Conservation (phyloP, 306 rosid species). For the Crotalaria pallida region DNA sequence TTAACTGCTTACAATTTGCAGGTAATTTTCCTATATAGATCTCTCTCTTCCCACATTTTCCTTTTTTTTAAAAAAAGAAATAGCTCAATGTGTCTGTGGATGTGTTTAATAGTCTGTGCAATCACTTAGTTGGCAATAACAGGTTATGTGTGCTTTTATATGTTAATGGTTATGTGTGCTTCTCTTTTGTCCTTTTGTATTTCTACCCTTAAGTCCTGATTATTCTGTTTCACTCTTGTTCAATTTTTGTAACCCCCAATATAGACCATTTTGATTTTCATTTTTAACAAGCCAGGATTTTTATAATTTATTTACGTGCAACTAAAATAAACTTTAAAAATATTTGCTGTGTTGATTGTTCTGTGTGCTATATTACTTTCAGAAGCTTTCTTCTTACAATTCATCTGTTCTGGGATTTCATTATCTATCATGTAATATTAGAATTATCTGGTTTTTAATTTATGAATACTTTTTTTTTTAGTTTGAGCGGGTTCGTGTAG, state of each 20-base stretch:
- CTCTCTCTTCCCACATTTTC: not conserved
- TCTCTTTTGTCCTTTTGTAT: not conserved
- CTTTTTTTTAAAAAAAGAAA: conserved; percentile 12
- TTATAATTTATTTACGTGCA: not conserved
- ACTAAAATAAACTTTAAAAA: not conserved
- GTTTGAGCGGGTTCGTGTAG: conserved; percentile 45
- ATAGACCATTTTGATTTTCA: not conserved
- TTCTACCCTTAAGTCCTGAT: not conserved
- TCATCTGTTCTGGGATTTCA: not conserved
- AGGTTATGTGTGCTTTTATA: not conserved
- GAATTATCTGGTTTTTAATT: not conserved
- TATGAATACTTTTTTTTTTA: conserved; percentile 4
- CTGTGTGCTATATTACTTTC: conserved; percentile 1
- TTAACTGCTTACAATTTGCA: conserved; percentile 52
- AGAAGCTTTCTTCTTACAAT: not conserved
- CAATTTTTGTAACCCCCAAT: not conserved
- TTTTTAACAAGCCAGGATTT: not conserved
- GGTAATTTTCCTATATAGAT: conserved; percentile 31
- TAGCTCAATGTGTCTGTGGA: not conserved
- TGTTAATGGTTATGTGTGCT: not conserved
- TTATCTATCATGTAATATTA: not conserved
- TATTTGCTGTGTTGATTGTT: not conserved
- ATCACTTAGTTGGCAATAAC: not conserved
- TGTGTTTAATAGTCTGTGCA: not conserved
- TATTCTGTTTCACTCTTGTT: not conserved